Evolutionary conservation across 352 stramenopile genomes (phyloP).

Genomic region (Phytophthora nicotianae): DNA sequence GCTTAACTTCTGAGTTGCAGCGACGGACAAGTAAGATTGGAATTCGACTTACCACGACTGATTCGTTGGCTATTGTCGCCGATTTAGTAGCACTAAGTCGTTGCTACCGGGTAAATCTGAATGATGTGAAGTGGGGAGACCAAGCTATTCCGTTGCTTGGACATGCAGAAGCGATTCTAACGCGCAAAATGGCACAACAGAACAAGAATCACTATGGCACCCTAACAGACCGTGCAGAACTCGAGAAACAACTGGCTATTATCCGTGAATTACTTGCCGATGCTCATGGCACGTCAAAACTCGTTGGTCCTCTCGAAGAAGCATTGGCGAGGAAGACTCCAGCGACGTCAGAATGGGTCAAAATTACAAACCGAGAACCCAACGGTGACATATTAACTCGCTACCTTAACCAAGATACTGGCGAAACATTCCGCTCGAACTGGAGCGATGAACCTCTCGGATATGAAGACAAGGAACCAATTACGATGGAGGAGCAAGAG

Average conservation of each 20-base stretch:
- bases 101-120: constrained; percentile 50
- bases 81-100: constrained; percentile 44
- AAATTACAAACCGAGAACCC: constrained; percentile 24
- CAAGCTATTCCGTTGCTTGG: constrained; percentile 20
- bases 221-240: neutral
- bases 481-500: constrained; percentile 29
- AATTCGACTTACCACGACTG: constrained; percentile 16
- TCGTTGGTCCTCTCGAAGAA: constrained; percentile 27
- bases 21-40: constrained; percentile 18
- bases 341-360: constrained; percentile 69
- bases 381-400: constrained; percentile 10
- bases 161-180: constrained; percentile 31
- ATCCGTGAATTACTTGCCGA: constrained; percentile 20
- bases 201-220: constrained; percentile 17
- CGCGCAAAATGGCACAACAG: constrained; percentile 13
- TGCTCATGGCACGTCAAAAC: constrained; percentile 1
- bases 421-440: constrained; percentile 30
- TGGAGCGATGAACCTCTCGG: constrained; percentile 52
- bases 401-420: constrained; percentile 78
- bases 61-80: constrained; percentile 22
- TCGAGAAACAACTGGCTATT: constrained; percentile 28
- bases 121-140: constrained; percentile 17
- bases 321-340: constrained; percentile 41
- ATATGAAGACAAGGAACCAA: constrained; percentile 49
- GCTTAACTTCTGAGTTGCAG: constrained; percentile 27